Conservation (phyloP, 371 early-diverging fungal species). For the Entomophthora muscae region DNA sequence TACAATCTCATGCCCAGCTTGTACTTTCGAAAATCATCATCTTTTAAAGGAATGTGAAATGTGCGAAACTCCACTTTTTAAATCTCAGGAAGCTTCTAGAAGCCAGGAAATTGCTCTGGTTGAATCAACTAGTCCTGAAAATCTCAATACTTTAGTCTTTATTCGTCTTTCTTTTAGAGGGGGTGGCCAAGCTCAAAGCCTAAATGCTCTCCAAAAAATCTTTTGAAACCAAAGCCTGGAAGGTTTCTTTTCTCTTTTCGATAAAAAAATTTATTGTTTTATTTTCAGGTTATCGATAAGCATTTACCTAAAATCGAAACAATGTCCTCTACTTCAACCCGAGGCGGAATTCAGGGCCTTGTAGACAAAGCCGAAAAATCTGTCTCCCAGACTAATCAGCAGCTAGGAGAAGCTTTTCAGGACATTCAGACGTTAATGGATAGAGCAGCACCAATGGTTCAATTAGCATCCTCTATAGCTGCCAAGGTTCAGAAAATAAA, state of each 20-base stretch:
- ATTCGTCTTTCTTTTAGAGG: neutral
- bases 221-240: neutral
- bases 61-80: neutral
- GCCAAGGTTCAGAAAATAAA: neutral
- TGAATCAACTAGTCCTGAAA: neutral
- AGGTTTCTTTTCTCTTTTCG: neutral
- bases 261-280: no score
- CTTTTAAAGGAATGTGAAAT: neutral
- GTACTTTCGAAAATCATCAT: constrained; percentile 3
- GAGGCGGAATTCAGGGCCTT: neutral
- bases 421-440: constrained; percentile 5
- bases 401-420: neutral
- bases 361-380: neutral
- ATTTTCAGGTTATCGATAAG: neutral
- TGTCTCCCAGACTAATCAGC: neutral
- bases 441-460: neutral
- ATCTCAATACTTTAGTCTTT: neutral
- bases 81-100: neutral
- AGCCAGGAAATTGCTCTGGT: neutral
- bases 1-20: neutral
- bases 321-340: neutral
- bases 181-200: neutral
- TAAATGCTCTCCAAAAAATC: neutral
- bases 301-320: neutral
- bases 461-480: neutral